phyloP scores from a whole-genome alignment of 2,329 filamentous ascomycete species.

The Didymella keratinophila region DNA sequence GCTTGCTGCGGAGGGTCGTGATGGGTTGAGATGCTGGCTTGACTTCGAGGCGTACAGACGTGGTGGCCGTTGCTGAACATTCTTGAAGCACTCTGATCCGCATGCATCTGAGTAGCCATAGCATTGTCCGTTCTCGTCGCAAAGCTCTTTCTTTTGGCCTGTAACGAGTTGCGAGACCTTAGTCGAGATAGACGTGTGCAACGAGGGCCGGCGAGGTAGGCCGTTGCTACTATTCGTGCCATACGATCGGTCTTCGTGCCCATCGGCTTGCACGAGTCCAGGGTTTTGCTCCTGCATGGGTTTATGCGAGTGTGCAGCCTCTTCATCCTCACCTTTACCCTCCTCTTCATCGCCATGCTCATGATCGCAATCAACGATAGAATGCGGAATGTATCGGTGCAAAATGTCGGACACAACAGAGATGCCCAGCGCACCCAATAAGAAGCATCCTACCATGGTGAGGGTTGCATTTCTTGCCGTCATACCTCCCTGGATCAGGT shows the following conservation, averaged over 20 bases:
- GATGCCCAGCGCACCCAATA: slow-evolving; percentile 76
- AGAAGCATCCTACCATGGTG: slow-evolving; percentile 73
- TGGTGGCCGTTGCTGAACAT: slow-evolving; percentile 49
- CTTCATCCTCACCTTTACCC: slow-evolving; percentile 39
- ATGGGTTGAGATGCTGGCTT: slow-evolving; percentile 23
- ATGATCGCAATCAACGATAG: slow-evolving; percentile 83
- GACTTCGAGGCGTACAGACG: slow-evolving; percentile 35
- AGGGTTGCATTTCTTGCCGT: slow-evolving; percentile 72
- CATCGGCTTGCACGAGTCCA: slow-evolving; percentile 22
- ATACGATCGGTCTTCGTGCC: slow-evolving; percentile 27
- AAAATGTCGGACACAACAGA: slow-evolving; percentile 75
- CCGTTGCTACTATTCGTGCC: slow-evolving; percentile 28
- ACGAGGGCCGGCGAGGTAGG: slow-evolving; percentile 46
- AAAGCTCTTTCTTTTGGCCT: slow-evolving; percentile 57
- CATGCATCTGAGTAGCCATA: slow-evolving; percentile 69
- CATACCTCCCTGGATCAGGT: slow-evolving; percentile 74
- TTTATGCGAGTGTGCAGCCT: slow-evolving; percentile 27
- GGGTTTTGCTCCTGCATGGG: slow-evolving; percentile 34
- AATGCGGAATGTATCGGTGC: slow-evolving; percentile 77
- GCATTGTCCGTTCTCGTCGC: slow-evolving; percentile 66
- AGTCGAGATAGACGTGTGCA: slow-evolving; percentile 52
- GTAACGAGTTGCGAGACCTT: slow-evolving; percentile 60
- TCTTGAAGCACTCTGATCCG: slow-evolving; percentile 67
- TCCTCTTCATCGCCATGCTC: slow-evolving; percentile 67
- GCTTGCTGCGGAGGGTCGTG: slow-evolving; percentile 30